A percentile compares a stretch with the other conserved stretches of the same genome.
These are phyloP conservation scores for Sicyos edulis DNA, from an alignment of 306 rosid species.

Conservation along the genomic window DNA sequence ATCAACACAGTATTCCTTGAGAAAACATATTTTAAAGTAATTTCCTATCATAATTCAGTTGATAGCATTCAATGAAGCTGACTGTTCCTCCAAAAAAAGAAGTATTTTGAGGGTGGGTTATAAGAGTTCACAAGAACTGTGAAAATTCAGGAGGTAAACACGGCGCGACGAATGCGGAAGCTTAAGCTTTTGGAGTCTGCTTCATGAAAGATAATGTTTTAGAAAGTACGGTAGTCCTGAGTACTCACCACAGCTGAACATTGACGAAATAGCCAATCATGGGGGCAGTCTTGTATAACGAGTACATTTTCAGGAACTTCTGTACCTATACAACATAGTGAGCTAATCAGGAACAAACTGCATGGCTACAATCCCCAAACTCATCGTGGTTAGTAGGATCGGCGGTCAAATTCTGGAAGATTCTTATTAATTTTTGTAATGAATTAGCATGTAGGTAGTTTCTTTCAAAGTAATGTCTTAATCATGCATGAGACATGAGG, in stretches of 20 bases:
- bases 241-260: conserved; percentile 91
- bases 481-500: neutral
- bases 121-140: neutral
- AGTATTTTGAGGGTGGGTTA: neutral
- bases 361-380: neutral
- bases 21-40: neutral
- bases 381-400: neutral
- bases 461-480: neutral
- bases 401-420: neutral
- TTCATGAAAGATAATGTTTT: neutral
- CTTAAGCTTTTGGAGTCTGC: neutral
- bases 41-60: conserved; percentile 1
- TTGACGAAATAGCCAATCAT: conserved; percentile 94
- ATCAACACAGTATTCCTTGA: neutral
- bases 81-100: neutral
- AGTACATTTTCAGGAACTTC: conserved; percentile 62
- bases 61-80: neutral
- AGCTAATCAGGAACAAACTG: neutral
- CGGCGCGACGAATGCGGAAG: neutral
- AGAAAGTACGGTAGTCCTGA: conserved; percentile 30
- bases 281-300: conserved; percentile 87
- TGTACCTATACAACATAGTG: conserved; percentile 44
- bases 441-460: neutral
- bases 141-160: neutral
- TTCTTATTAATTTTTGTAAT: neutral